Evolutionary conservation across 495 filamentous ascomycete genomes (phyloP), one percentile per base, ranked within the genome.

Genomic region (Aspergillus avenaceus): DNA sequence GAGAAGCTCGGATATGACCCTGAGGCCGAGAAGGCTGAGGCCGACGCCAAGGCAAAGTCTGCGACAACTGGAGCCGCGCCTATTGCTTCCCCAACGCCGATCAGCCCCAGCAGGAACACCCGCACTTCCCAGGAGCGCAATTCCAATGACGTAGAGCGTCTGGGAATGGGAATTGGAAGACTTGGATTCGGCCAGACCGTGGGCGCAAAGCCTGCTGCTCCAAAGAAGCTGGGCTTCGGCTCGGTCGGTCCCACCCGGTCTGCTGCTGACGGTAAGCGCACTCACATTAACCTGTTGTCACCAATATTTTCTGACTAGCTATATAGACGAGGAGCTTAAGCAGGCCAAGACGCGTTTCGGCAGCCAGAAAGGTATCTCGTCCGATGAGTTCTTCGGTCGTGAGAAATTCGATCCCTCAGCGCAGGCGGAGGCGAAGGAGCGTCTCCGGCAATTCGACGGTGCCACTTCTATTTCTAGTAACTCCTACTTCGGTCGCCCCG

Each of bases 1-100:
- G 89, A 86, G 73, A 96, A 93, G 70, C 75, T 98, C n/a, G 93
- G 93, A n/a, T 98, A 98, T 61, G 90, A 97, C 56, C 88, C 90
- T 5, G 87, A 97, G 54, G 89, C 87, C 23, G 93, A 96, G 67
- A 80, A 87, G 58, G 79, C 78, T 11, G 77, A 77, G 46, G 67
- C 64, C 16, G 71, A 78, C 22, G 74, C 79, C 13, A 83, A 84
- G 58, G 74, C 71, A 7, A 71, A 76, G 51, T 47, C 81, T 12
- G 65, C 75, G 8, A 77, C 74, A 22, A 66, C 75, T 19, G 77
- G 80, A 27, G 70, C 77, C 12, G 68, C 74, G 8, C 77, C 77
- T 4, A 83, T 93, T 50, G 73, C 80, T 21, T 76, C 86, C 25
- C 88, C 91, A 1, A 86, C 86, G 8, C 88, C 91, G 0, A 74